Conservation (phyloP, 768 basidiomycete genomes). For the Tylopilus rubrobrunneus region DNA sequence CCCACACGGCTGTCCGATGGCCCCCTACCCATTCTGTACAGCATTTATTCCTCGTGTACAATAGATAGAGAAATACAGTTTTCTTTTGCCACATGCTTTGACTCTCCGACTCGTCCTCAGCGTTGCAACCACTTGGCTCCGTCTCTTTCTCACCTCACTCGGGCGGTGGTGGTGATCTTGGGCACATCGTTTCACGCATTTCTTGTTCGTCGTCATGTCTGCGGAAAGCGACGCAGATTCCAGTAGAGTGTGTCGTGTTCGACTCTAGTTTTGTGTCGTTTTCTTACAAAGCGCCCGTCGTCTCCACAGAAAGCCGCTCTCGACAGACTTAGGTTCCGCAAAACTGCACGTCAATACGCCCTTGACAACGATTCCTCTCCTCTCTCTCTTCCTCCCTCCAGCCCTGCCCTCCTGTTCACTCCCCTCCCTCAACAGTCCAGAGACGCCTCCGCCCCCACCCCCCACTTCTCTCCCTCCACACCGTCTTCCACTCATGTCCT, state of each 20-base stretch:
- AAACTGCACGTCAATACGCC: constrained; percentile 34
- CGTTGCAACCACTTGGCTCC: constrained; percentile 30
- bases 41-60: constrained; percentile 25
- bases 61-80: constrained; percentile 36
- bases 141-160: constrained; percentile 21
- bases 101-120: constrained; percentile 48
- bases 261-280: constrained; percentile 26
- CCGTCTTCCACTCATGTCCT: constrained; percentile 50
- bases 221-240: constrained; percentile 42
- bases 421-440: constrained; percentile 64
- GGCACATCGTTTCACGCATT: constrained; percentile 12
- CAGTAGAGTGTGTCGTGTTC: constrained; percentile 46
- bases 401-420: constrained; percentile 38
- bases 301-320: constrained; percentile 39
- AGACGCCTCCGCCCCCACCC: constrained; percentile 67
- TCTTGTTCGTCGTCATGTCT: constrained; percentile 41
- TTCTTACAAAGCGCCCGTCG: constrained; percentile 33
- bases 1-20: background rate
- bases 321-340: constrained; percentile 47
- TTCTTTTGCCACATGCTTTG: constrained; percentile 45
- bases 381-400: constrained; percentile 56
- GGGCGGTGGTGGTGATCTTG: constrained; percentile 12
- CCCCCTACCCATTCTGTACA: constrained; percentile 16
- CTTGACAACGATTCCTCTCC: constrained; percentile 36
- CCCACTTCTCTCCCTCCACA: constrained; percentile 49